Base-by-base conservation (phyloP, 768 basidiomycete species). In the Boletus pseudopeckii region DNA sequence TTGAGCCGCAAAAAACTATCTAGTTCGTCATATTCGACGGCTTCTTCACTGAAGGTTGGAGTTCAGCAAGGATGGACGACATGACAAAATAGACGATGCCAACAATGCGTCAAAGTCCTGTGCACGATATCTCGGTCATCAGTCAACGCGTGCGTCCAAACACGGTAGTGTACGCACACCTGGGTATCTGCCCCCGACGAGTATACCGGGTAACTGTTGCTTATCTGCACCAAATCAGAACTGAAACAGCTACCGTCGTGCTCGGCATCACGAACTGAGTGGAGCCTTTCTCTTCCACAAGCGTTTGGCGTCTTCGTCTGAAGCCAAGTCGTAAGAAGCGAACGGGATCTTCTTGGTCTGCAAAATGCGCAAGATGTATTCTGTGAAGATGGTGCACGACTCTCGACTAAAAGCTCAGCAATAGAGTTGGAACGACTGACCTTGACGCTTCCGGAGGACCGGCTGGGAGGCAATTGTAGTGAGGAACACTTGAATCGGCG, bases 401-500 rank as follows among this genome's bases (percentile, higher is more conserved):
- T 20, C 18, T 52, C 18, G 18, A 46, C 13, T 17, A 36, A 17
- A n/a, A 22, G 17, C 18, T 5, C 39, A 2, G 33, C 15, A 7
- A 51, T 50, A 38, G 14, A 20, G n/a, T 14, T 24, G 37, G 14
- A 10, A 38, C 32, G 8, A 57, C 69, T 32, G 42, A 85, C 90
- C 90, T 81, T 93, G 91, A 24, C 88, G 83, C 61, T 87, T 83
- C 59, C 91, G 77, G 55, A 93, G 76, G 47, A 80, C 79, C 1
- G 88, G 83, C 64, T 91, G 86, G 45, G 88, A 89, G 3, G 86
- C 87, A 58, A 93, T 92, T 15, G 92, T 93, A n/a, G 92, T 93
- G 50, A 92, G 78, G 68, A 90, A 92, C 38, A 73, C 66, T 62
- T 88, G 82, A 54, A 93, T 85, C 8, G 91, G 91, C 7, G 91